A percentile compares a stretch with the other conserved stretches of the same genome.
These are phyloP conservation scores for Aspergillus arachidicola DNA, from an alignment of 2,329 filamentous ascomycete genomes.

Conservation along the genomic window DNA sequence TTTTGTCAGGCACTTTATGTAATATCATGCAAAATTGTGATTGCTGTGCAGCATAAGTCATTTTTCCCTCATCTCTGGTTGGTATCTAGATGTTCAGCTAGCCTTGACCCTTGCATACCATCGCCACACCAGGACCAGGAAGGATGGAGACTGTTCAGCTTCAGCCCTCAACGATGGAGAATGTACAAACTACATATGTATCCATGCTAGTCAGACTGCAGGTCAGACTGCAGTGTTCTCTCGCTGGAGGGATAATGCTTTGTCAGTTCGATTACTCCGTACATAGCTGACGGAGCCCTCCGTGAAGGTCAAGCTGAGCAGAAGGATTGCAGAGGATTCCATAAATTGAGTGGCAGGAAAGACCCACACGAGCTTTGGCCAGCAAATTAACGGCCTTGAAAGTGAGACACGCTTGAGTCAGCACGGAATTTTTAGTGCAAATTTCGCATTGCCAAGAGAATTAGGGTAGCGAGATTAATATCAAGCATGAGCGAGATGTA, in stretches of 20 bases:
- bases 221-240: not conserved
- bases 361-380: not conserved
- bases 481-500: not conserved
- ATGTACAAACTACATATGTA: not conserved
- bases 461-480: not conserved
- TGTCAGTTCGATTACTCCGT: not conserved
- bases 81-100: not conserved
- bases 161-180: not conserved
- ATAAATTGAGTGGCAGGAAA: not conserved
- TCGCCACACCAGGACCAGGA: not conserved
- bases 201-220: not conserved
- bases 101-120: not conserved
- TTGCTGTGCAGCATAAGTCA: not conserved
- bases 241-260: not conserved
- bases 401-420: not conserved
- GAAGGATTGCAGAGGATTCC: not conserved
- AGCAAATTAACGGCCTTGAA: not conserved
- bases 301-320: not conserved
- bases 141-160: not conserved
- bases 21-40: constrained; percentile 1
- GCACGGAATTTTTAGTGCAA: not conserved
- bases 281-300: not conserved
- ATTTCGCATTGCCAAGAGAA: not conserved
- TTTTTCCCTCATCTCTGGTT: not conserved
- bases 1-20: not conserved